Conservation (phyloP, 306 rosid genomes). For the Oxytropis ochrocephala region DNA sequence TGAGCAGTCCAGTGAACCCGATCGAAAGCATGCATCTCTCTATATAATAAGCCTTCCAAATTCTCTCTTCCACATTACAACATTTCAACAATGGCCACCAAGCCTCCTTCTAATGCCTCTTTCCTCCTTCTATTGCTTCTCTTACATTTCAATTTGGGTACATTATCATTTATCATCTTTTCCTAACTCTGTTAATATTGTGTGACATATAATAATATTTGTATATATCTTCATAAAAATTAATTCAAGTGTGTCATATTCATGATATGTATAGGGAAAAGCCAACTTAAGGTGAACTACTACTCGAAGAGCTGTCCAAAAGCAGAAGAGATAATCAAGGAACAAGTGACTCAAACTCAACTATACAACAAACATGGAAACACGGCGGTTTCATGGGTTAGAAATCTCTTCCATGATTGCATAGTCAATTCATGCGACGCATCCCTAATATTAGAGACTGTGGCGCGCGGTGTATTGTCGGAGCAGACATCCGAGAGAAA, state of each 20-base stretch:
- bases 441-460: slow-evolving; percentile 52
- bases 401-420: slow-evolving; percentile 96
- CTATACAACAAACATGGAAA: slow-evolving; percentile 72
- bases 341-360: slow-evolving; percentile 53
- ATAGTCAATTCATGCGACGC: slow-evolving; percentile 87
- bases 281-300: slow-evolving; percentile 52
- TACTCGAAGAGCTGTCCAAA: slow-evolving; percentile 65
- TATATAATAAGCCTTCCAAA: neutral
- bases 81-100: slow-evolving; percentile 33
- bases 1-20: too few relatives aligned
- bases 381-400: slow-evolving; percentile 79
- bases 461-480: slow-evolving; percentile 40
- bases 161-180: neutral
- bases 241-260: neutral
- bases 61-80: neutral
- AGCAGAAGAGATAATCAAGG: slow-evolving; percentile 72
- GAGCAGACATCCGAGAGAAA: slow-evolving; percentile 57
- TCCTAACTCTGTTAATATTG: too few relatives aligned
- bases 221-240: neutral
- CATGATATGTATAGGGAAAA: slow-evolving; percentile 33
- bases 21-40: too few relatives aligned
- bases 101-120: too few relatives aligned
- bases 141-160: slow-evolving; percentile 41
- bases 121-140: slow-evolving; percentile 32
- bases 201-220: too few relatives aligned